These are phyloP conservation scores for Phytophthora brassicae DNA, from an alignment of 352 stramenopile genomes.

Conservation along the genomic window DNA sequence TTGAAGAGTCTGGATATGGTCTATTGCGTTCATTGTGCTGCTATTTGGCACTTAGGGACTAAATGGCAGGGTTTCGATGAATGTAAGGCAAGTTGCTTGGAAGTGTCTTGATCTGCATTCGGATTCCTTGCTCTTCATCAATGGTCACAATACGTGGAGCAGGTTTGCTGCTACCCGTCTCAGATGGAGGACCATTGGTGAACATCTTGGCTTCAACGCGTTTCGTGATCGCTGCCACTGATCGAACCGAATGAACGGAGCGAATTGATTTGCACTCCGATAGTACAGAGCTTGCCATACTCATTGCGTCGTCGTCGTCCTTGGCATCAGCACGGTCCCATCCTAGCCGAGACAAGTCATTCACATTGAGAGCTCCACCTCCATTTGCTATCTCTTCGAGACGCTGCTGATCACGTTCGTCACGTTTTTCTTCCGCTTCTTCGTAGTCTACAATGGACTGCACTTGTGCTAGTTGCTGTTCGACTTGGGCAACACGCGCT, in stretches of 20 bases:
- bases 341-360: slow-evolving; percentile 51
- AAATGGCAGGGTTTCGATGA: slow-evolving; percentile 93
- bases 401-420: slow-evolving; percentile 75
- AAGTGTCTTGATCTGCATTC: slow-evolving; percentile 88
- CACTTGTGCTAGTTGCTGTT: slow-evolving; percentile 90
- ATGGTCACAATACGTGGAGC: slow-evolving; percentile 87
- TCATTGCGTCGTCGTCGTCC: slow-evolving; percentile 67
- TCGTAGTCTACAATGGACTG: slow-evolving; percentile 82
- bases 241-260: slow-evolving; percentile 82
- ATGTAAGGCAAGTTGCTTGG: slow-evolving; percentile 94
- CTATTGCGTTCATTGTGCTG: slow-evolving; percentile 10
- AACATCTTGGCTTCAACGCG: slow-evolving; percentile 73
- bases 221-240: slow-evolving; percentile 70
- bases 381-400: slow-evolving; percentile 58
- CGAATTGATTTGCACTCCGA: slow-evolving; percentile 88
- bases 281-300: slow-evolving; percentile 72
- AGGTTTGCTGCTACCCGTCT: slow-evolving; percentile 31
- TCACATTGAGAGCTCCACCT: slow-evolving; percentile 44
- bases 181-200: slow-evolving; percentile 13
- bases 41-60: background rate
- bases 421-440: slow-evolving; percentile 80
- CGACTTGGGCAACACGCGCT: slow-evolving; percentile 78
- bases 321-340: slow-evolving; percentile 33
- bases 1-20: slow-evolving; percentile 23
- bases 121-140: slow-evolving; percentile 85